Base-by-base conservation (phyloP, 805 yeast genomes). In the Sugiyamaella smithiae region DNA sequence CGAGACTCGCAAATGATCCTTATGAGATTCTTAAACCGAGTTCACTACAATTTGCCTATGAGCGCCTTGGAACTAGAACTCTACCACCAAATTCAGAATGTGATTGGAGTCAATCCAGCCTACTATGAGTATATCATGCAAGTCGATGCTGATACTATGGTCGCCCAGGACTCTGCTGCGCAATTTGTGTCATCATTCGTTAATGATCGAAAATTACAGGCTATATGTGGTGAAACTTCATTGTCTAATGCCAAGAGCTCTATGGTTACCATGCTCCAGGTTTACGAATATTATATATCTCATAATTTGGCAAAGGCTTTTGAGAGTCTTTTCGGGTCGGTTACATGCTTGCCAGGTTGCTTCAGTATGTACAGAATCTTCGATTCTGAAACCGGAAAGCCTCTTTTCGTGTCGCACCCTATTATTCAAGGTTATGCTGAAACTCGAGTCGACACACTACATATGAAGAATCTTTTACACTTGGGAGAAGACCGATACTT, bases 271-370 rank as follows among this genome's bases (percentile, higher is more conserved):
- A 75, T 77, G 61, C 77, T 80, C 56, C 84, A 80, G 62, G 84
- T 80, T 38, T 80, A 80, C 58, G 84, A 80, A 54, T 80, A 80
- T 65, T 80, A 77, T 60, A 78, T 80, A 57, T 78, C 84, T 24
- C 84, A 80, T 61, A 81, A 80, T 61, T 75, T 78, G 59, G 76
- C 82, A 12, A 80, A 80, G 63, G 84, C 84, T 0, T 80, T 80
- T 58, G 85, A 80, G 62, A 72, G 80, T 17, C 71, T 80, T 40
- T 80, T 80, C 55, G 84, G 84, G 35, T 75, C 80, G 51, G 84
- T 80, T 25, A 80, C 85, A 3, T 80, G 85, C 71, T 69, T 80
- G 52, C 85, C 85, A 0, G 85, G 85, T 23, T 80, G 85, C 69
- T 80, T 80, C 73, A 66, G 76, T 16, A 74, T 80, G 73, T 80